Evolutionary conservation across 2,329 filamentous ascomycete genomes (phyloP).

Genomic region (Nemania serpens): DNA sequence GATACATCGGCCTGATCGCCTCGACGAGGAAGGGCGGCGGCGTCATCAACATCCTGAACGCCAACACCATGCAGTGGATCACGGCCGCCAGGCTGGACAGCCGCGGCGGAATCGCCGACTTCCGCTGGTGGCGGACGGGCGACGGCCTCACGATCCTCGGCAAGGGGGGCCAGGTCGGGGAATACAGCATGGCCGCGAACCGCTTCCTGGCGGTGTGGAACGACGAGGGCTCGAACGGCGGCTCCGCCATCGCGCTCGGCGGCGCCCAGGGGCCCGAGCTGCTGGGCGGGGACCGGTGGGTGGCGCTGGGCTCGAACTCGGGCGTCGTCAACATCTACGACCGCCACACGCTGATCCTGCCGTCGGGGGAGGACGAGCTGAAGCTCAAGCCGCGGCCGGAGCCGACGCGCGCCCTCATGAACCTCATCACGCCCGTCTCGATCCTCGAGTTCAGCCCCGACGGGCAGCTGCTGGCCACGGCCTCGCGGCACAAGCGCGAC

Average conservation of each 20-base stretch:
- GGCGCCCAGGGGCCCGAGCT: slow-evolving; percentile 63
- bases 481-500: slow-evolving; percentile 85
- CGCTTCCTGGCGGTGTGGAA: slow-evolving; percentile 82
- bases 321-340: slow-evolving; percentile 96
- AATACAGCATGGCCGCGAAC: slow-evolving; percentile 74
- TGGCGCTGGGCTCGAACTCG: slow-evolving; percentile 82
- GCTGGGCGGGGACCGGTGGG: slow-evolving; percentile 83
- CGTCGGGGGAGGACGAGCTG: slow-evolving; percentile 46
- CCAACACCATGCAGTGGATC: slow-evolving; percentile 83
- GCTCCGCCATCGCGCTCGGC: slow-evolving; percentile 80
- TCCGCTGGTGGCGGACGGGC: slow-evolving; percentile 89
- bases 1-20: slow-evolving; percentile 82
- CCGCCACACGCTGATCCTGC: slow-evolving; percentile 64
- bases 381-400: slow-evolving; percentile 69
- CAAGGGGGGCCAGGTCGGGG: slow-evolving; percentile 86
- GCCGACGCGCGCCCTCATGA: slow-evolving; percentile 76
- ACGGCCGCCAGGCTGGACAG: slow-evolving; percentile 82
- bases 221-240: slow-evolving; percentile 87
- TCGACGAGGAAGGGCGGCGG: slow-evolving; percentile 85
- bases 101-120: slow-evolving; percentile 82
- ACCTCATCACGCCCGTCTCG: slow-evolving; percentile 85
- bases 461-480: slow-evolving; percentile 86
- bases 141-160: slow-evolving; percentile 81
- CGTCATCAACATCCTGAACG: slow-evolving; percentile 82
- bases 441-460: slow-evolving; percentile 82